Evolutionary conservation across 129 eudicot genomes (phyloP), one percentile per base, ranked within the genome.

Genomic region (Chrysanthemum seticuspe): DNA sequence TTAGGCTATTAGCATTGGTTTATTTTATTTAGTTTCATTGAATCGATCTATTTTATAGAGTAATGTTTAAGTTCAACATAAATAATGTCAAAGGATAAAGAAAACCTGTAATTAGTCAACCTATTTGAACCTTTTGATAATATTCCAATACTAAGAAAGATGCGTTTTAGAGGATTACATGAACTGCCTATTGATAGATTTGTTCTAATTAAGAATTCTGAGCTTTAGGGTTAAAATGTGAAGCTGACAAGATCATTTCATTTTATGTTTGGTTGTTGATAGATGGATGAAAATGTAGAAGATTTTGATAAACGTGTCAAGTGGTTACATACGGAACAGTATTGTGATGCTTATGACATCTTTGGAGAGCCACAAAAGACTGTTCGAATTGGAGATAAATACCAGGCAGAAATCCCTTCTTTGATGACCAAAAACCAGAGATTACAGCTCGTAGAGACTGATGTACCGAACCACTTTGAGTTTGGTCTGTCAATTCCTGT

Each of bases 371-470:
- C 63, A 36, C 45, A 5, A 36, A 36, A 36, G 45, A 31, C 36
- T 31, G 80, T 81, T 59, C 80, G 87, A 70, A 77, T 83, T 70
- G 87, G 87, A 51, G 81, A 79, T 15, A 45, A 71, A 29, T 83
- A 78, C 74, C 87, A 83, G 62, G 87, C 65, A 51, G 62, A 79
- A 70, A 55, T 83, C 72, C 87, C 87, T 11, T 53, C 76, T 10
- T 49, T 71, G 56, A 47, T 65, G 77, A 74, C 49, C 13, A 65
- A 65, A 23, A 14, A 76, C 13, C 78, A 81, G 51, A n/a, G 12
- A 60, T 27, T 69, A 49, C 62, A 67, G 13, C 44, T 8, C 51
- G 45, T 36, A 36, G 45, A 36, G 45, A 36, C 72, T 18, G 71
- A 47, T 45, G 6, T 65, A 15, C 23, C 11, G 29, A 60, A 81